phyloP scores from a whole-genome alignment of 768 basidiomycete genomes.

The Leccinum boreale region DNA sequence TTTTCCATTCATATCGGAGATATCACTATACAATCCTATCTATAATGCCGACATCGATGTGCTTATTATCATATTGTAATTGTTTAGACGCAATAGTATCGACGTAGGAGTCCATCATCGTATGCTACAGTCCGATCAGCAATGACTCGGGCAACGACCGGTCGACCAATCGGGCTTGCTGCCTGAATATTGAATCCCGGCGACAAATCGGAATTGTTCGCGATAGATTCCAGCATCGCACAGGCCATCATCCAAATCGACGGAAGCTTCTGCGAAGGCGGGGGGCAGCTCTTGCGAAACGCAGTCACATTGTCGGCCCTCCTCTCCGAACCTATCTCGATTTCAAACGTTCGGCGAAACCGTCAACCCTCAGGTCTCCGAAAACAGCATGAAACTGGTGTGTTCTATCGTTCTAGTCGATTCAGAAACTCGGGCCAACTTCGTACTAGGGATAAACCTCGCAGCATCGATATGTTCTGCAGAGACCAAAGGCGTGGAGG shows the following conservation, averaged over 20 bases:
- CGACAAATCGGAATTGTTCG: background rate
- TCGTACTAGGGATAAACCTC: conserved; percentile 54
- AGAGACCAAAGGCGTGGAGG: conserved; percentile 48
- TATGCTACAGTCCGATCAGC: background rate
- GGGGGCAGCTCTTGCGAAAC: conserved; percentile 74
- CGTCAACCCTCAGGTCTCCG: conserved; percentile 64
- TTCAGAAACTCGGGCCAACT: background rate
- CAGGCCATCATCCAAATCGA: conserved; percentile 33
- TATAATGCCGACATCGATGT: conserved; percentile 8
- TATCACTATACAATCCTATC: conserved; percentile 9
- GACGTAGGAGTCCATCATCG: background rate
- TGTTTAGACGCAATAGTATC: background rate
- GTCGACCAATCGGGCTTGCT: background rate
- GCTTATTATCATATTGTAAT: conserved; percentile 10
- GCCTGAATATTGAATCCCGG: no score
- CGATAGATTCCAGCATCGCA: conserved; percentile 1
- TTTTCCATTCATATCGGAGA: conserved; percentile 7
- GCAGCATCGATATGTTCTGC: conserved; percentile 60
- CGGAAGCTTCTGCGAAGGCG: conserved; percentile 48
- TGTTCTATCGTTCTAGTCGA: background rate
- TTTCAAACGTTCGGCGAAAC: conserved; percentile 57
- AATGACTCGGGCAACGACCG: background rate
- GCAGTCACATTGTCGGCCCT: conserved; percentile 64
- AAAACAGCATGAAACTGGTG: conserved; percentile 71
- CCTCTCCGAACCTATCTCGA: conserved; percentile 54